A percentile compares a stretch with the other conserved stretches of the same genome.
Conservation (phyloP, 2,329 filamentous ascomycete species). For the Madurella fahalii region DNA sequence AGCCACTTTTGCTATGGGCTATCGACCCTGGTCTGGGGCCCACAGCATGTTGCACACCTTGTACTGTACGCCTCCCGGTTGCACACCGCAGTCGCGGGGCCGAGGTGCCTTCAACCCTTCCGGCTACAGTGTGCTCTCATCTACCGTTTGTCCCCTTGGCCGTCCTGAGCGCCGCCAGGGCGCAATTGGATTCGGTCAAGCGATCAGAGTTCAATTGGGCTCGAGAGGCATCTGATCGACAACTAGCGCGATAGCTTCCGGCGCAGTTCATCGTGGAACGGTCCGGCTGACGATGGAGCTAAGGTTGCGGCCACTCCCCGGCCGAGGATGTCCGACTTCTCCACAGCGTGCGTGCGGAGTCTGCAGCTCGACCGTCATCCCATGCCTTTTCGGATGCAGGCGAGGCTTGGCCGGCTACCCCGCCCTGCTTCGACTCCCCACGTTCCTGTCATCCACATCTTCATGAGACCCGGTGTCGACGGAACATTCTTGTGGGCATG, state of each 20-base stretch:
- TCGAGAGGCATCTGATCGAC: conserved; percentile 15
- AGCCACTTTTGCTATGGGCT: too few relatives aligned
- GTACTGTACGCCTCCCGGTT: too few relatives aligned
- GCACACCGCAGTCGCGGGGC: conserved; percentile 1
- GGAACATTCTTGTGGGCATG: conserved; percentile 6
- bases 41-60: too few relatives aligned
- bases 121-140: not conserved
- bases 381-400: conserved; percentile 2
- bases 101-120: not conserved
- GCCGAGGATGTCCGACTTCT: not conserved
- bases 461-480: not conserved
- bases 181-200: conserved; percentile 7
- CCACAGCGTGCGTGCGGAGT: conserved; percentile 8
- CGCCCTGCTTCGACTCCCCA: conserved; percentile 3
- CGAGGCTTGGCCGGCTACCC: conserved; percentile 12
- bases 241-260: conserved; percentile 8
- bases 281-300: conserved; percentile 16
- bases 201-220: conserved; percentile 8
- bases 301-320: not conserved
- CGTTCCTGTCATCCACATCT: conserved; percentile 1
- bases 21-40: too few relatives aligned
- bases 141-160: not conserved
- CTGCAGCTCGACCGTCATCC: conserved; percentile 3
- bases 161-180: conserved; percentile 4
- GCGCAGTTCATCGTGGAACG: conserved; percentile 19